A percentile compares a stretch with the other conserved stretches of the same genome.
Evolutionary conservation across 306 rosid genomes (phyloP).

Genomic region (Fagus sylvatica): DNA sequence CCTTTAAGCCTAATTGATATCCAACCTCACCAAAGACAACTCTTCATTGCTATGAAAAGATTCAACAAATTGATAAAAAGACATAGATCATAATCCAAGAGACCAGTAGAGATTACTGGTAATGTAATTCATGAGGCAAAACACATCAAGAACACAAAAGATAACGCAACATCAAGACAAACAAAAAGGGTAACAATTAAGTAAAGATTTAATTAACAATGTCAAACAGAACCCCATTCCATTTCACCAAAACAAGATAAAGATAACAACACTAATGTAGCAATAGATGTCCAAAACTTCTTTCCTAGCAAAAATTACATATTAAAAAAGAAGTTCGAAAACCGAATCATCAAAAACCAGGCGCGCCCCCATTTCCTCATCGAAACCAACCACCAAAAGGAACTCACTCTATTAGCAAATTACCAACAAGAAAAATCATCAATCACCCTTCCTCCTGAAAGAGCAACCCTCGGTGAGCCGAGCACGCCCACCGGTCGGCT

Average conservation of each 20-base stretch:
- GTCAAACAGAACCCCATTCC: neutral
- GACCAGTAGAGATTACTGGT: too few relatives aligned
- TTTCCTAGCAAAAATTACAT: neutral
- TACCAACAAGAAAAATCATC: neutral
- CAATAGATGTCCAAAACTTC: conserved; percentile 8
- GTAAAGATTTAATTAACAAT: neutral
- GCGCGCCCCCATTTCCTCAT: neutral
- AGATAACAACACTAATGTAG: neutral
- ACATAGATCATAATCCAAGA: too few relatives aligned
- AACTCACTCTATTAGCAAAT: neutral
- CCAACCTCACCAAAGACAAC: too few relatives aligned
- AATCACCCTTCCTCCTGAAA: conserved; percentile 50
- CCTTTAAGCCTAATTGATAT: too few relatives aligned
- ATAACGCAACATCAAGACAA: neutral
- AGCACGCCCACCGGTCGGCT: conserved; percentile 57
- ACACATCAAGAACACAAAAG: neutral
- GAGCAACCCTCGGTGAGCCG: conserved; percentile 52
- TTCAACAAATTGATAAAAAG: too few relatives aligned
- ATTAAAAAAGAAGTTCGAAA: neutral
- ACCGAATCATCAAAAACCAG: neutral
- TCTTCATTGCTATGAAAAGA: too few relatives aligned
- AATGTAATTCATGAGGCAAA: too few relatives aligned
- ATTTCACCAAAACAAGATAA: neutral
- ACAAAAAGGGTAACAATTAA: neutral
- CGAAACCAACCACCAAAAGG: neutral